Percentiles rank a stretch among this genome's conserved stretches.
Evolutionary conservation across 306 rosid genomes (phyloP).

Genomic region (Medicago lupulina): DNA sequence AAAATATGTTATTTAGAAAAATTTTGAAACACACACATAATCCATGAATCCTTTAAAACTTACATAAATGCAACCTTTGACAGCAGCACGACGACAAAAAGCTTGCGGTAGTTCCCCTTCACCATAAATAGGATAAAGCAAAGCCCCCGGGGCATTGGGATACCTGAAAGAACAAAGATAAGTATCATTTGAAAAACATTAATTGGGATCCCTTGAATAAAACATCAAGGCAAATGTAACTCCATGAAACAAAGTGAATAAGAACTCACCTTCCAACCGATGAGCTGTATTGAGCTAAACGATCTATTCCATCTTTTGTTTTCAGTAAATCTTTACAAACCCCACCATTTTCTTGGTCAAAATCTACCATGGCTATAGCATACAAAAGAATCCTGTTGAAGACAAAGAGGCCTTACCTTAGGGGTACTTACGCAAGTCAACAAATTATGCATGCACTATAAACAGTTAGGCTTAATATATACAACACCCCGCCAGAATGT

Average conservation of each 20-base stretch:
- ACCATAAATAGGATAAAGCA: constrained; percentile 88
- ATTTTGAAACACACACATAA: neutral
- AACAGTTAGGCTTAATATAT: neutral
- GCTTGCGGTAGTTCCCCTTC: constrained; percentile 90
- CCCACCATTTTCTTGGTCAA: constrained; percentile 66
- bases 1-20: neutral
- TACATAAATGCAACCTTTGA: constrained; percentile 91
- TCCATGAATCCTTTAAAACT: constrained; percentile 52
- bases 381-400: constrained; percentile 76
- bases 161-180: constrained; percentile 54
- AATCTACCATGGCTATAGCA: constrained; percentile 85
- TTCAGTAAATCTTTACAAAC: constrained; percentile 59
- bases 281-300: constrained; percentile 73
- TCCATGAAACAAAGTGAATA: constrained; percentile 4
- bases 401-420: constrained; percentile 24
- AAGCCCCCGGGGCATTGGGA: constrained; percentile 81
- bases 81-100: constrained; percentile 95
- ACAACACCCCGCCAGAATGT: neutral
- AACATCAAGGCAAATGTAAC: constrained; percentile 33
- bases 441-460: constrained; percentile 23
- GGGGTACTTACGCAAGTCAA: constrained; percentile 29
- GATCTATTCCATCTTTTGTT: constrained; percentile 79
- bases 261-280: constrained; percentile 83
- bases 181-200: neutral
- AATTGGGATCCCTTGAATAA: constrained; percentile 20